Percentiles rank a stretch among this genome's conserved stretches.
phyloP scores from a whole-genome alignment of 2,329 filamentous ascomycete genomes.

The Coniosporium tulheliwenetii region DNA sequence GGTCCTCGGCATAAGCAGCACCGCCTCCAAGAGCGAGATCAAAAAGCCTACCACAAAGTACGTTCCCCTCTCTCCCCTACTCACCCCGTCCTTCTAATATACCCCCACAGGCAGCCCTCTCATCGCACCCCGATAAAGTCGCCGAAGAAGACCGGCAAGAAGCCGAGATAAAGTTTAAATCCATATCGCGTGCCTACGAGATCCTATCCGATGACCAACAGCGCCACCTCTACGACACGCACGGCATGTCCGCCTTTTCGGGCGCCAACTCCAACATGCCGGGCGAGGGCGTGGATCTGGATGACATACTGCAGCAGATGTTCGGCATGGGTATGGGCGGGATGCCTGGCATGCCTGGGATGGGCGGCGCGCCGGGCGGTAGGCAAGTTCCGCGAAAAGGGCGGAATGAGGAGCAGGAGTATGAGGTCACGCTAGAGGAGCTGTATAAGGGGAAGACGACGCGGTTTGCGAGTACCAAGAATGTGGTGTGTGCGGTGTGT shows the following conservation, averaged over 20 bases:
- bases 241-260: conserved; percentile 94
- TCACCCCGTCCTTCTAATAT: conserved; percentile 5
- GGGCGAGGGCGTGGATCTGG: conserved; percentile 60
- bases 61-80: conserved; percentile 10
- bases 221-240: conserved; percentile 76
- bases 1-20: conserved; percentile 60
- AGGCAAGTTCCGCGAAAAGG: conserved; percentile 45
- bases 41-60: conserved; percentile 96
- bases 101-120: conserved; percentile 54
- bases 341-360: conserved; percentile 26
- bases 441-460: conserved; percentile 98
- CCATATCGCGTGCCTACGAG: conserved; percentile 87
- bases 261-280: conserved; percentile 47
- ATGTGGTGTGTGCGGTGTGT: conserved; percentile 74
- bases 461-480: conserved; percentile 90
- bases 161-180: conserved; percentile 86
- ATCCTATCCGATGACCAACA: conserved; percentile 95
- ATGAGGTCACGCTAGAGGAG: conserved; percentile 83
- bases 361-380: conserved; percentile 29
- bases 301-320: conserved; percentile 89
- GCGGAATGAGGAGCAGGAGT: conserved; percentile 74
- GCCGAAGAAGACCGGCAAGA: conserved; percentile 68
- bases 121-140: conserved; percentile 92
- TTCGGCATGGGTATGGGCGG: conserved; percentile 54
- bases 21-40: conserved; percentile 63